phyloP scores from a whole-genome alignment of 2,329 filamentous ascomycete species.

The Talaromyces sp. region DNA sequence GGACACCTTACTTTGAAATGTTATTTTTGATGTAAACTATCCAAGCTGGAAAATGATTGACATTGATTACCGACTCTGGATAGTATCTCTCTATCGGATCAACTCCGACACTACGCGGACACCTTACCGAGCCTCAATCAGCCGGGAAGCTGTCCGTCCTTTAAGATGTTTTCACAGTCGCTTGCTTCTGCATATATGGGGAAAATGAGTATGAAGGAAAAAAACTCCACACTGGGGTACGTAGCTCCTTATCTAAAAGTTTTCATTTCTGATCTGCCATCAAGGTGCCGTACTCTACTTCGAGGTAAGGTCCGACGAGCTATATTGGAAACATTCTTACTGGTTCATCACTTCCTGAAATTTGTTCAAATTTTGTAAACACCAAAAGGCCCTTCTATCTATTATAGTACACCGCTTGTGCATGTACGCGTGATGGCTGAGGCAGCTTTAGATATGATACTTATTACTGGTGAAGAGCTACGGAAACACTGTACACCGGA shows the following conservation, averaged over 20 bases:
- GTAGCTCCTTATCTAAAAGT: not conserved
- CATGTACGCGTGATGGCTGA: not conserved
- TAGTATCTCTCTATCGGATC: not conserved
- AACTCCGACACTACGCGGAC: not conserved
- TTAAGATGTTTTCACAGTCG: not conserved
- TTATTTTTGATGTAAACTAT: not conserved
- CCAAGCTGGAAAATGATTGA: not conserved
- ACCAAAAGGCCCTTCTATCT: not conserved
- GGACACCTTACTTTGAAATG: not conserved
- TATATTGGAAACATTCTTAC: not conserved
- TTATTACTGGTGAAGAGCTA: constrained; percentile 9
- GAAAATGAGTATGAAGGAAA: not conserved
- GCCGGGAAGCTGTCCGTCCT: not conserved
- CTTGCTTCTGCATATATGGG: not conserved
- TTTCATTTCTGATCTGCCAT: not conserved
- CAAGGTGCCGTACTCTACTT: not conserved
- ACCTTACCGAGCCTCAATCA: constrained; percentile 2
- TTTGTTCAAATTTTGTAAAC: not conserved
- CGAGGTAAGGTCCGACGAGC: not conserved
- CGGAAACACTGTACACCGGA: constrained; percentile 4
- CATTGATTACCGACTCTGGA: not conserved
- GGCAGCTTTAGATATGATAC: not conserved
- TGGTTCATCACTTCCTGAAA: not conserved
- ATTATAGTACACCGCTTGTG: not conserved
- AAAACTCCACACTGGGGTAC: not conserved